Evolutionary conservation across 345 rosid genomes (phyloP), one percentile per base, ranked within the genome.

Genomic region (Eucalyptus victrix): DNA sequence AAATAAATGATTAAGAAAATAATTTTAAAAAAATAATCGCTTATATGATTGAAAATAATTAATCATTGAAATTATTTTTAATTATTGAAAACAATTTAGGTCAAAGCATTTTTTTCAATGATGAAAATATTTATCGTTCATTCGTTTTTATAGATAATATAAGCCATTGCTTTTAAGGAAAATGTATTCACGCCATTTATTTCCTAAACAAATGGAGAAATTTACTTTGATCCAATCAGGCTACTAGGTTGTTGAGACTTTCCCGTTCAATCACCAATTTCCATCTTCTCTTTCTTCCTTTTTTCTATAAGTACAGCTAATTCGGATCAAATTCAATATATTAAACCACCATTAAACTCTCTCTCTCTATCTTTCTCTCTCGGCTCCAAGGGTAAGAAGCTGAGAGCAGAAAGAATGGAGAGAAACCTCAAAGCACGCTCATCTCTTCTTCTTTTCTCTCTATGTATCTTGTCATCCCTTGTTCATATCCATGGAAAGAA

Each of bases 401-500:
- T 40, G 47, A 76, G 85, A 76, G 85, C 28, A 76, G 47, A 21
- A 24, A 11, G 47, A 40, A 76, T 76, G 85, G 85, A 76, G 85
- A 40, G 85, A 40, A 21, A 76, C 16, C 16, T 44, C 7, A 76
- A 76, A 76, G 9, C 47, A 76, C 28, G 15, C 47, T 76, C 56
- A 15, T 86, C 56, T 19, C 44, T 32, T 86, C 87, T 86, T 54
- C 87, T 45, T 34, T n/a, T 49, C 65, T 86, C 44, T 54, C 5
- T 51, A 11, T 49, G 54, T 24, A 9, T 54, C 30, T 34, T 86
- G 62, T 37, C 44, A n/a, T 86, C 44, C 24, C 10, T n/a, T 12
- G 54, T 54, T 49, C 92, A 54, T 45, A 51, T 51, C 9, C 65
- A 86, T n/a, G 87, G 6, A 45, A 86, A 50, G 87, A 93, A 88